Evolutionary conservation across 2,329 filamentous ascomycete genomes (phyloP).

Genomic region (Xylaria sp.): DNA sequence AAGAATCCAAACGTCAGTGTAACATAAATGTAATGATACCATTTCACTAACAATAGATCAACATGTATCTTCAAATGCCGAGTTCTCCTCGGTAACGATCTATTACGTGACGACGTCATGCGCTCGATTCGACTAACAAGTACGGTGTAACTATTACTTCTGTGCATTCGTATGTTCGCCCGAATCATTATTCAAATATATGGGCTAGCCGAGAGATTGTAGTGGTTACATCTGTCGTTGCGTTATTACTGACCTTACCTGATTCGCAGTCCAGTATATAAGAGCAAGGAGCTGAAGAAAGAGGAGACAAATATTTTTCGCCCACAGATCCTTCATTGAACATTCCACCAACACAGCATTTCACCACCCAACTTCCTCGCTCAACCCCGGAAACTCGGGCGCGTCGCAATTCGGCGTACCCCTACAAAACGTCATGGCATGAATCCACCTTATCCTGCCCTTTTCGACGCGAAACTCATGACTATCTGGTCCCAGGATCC

Average conservation of each 20-base stretch:
- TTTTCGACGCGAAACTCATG: slow-evolving; percentile 29
- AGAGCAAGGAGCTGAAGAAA: too few species aligned
- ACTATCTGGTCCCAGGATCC: slow-evolving; percentile 27
- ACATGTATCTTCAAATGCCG: not conserved
- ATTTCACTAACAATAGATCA: not conserved
- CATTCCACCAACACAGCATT: not conserved
- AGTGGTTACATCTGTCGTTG: too few species aligned
- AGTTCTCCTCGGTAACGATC: not conserved
- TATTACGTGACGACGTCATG: not conserved
- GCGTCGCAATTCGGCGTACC: slow-evolving; percentile 21
- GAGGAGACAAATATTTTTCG: too few species aligned
- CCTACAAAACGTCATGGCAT: slow-evolving; percentile 29
- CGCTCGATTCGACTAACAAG: not conserved
- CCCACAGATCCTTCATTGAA: not conserved
- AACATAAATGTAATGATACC: slow-evolving; percentile 8
- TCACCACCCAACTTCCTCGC: slow-evolving; percentile 25
- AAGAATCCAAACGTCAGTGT: slow-evolving; percentile 35
- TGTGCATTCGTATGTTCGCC: too few species aligned
- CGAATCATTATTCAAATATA: too few species aligned
- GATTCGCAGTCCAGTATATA: too few species aligned
- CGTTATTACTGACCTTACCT: too few species aligned
- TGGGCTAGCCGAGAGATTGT: too few species aligned
- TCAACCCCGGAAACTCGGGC: slow-evolving; percentile 22
- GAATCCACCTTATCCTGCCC: slow-evolving; percentile 27
- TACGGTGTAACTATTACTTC: too few species aligned